Evolutionary conservation across 2,329 filamentous ascomycete species (phyloP), one percentile per base, ranked within the genome.

Genomic region (Rhinocladiella similis): DNA sequence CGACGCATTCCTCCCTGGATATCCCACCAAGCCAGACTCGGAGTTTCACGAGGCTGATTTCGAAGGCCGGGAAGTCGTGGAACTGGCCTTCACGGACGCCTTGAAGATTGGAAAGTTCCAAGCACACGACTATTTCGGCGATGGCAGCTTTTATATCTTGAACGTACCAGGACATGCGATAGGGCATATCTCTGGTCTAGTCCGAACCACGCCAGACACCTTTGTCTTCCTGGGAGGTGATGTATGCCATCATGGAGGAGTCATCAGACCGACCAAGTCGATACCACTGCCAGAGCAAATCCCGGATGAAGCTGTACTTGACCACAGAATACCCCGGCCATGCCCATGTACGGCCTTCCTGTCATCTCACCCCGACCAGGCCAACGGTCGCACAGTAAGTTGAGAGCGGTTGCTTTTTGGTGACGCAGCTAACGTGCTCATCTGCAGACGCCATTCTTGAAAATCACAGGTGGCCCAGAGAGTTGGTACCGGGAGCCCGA

Each of bases 211-310:
- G 1, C 51, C 55, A 29, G 50, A 53, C 6, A 65, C 68, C 1
- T 82, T 81, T 62, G 71, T 81, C 22, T 72, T 80, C 62, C 75
- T 81, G 69, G 79, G 76, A n/a, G 78, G 76, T 12, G 80, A 82
- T 63, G 67, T 72, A 2, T 74, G 71, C 20, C 78, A 80, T 57
- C 73, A 79, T 51, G 66, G 65, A 0, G 69, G 68, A 3, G 58
- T 63, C 5, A 61, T 72, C 16, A 55, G 72, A 13, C 69, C 70
- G 3, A 65, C 63, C 1, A 35, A 57, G 41, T 63, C 64, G 38
- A 47, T 65, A 3, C 68, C 69, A 5, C 51, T 72, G 3, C 68
- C 68, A 1, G 49, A 61, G 27, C 39, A 39, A 7, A 54, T 66
- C 33, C 36, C 16, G 14, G 38, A 7, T 5, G 49, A 43, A 16